Base-by-base conservation (phyloP, 192 early-diverging fungal species). In the Paraglomus occultum region DNA sequence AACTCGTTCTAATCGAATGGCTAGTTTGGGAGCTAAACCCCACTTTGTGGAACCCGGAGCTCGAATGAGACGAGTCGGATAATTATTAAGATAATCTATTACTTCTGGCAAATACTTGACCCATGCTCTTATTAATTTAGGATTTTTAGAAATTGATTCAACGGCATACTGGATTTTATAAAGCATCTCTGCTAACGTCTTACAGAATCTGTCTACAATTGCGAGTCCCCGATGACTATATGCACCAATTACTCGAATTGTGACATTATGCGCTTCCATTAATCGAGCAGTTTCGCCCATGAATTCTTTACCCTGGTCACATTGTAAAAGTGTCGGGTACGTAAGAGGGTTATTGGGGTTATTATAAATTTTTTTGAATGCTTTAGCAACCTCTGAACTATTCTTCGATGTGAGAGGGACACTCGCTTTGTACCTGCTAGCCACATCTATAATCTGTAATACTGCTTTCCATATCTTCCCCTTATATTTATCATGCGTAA, bases 151-250 rank as follows among this genome's bases (percentile, higher is more conserved):
- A 43, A 59, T 59, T 17, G 31, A 17, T 59, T 59, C 38, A 59
- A 59, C 38, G 10, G 57, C 10, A 17, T 20, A 59, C 20, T 59
- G 39, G 20, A 59, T 38, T 11, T 59, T 59, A 18, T 59, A 59
- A 38, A 59, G 57, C 39, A 59, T 59, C 57, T 59, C 57, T 59
- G 57, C 57, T 59, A 59, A 59, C 9, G 57, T 59, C 39, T 59
- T 59, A 59, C 17, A 15, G 20, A 59, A 59, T 59, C 39, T 23
- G 6, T 59, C 57, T 59, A 59, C 10, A 38, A 42, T 23, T 39
- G 39, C 57, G 10, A 59, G 8, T 10, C 57, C 39, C 10, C 39
- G 38, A 59, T 59, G 57, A 59, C 14, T 17, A 59, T 59, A 59
- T 5, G 10, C 6, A 38, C 57, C 39, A 38, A 59, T 59, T 17